A percentile compares a stretch with the other conserved stretches of the same genome.
Conservation (phyloP, 2,329 filamentous ascomycete genomes). For the Seiridium unicorne region DNA sequence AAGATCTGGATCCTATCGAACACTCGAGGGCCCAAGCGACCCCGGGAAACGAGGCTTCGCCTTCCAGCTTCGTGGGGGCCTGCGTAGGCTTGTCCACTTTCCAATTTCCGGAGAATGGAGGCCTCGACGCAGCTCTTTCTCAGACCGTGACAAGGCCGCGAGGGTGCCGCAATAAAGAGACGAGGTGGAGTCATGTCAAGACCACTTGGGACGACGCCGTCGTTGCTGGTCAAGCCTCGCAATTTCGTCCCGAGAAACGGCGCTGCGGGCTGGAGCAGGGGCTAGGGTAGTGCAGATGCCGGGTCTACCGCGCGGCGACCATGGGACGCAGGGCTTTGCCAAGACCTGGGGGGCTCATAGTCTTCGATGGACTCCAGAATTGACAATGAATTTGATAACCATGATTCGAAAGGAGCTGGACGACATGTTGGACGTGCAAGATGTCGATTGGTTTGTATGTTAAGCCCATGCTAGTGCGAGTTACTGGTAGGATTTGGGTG, state of each 20-base stretch:
- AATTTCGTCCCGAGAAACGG: slow-evolving; percentile 13
- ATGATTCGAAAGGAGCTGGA: background rate
- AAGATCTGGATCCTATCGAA: background rate
- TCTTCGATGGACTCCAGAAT: background rate
- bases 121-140: background rate
- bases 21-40: background rate
- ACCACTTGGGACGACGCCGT: background rate
- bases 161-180: background rate
- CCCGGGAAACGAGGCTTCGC: background rate
- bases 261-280: background rate
- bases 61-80: background rate
- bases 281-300: slow-evolving; percentile 5
- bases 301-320: background rate
- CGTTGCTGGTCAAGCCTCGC: slow-evolving; percentile 11
- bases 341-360: background rate
- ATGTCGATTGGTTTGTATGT: no score
- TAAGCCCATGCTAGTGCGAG: no score
- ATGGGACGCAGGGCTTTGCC: background rate
- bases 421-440: no score
- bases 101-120: background rate
- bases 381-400: no score
- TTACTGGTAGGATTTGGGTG: no score
- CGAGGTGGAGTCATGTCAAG: background rate
- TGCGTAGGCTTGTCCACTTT: background rate
- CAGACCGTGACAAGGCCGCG: background rate